Evolutionary conservation across 768 basidiomycete genomes (phyloP).

Genomic region (Tricholoma terreum): DNA sequence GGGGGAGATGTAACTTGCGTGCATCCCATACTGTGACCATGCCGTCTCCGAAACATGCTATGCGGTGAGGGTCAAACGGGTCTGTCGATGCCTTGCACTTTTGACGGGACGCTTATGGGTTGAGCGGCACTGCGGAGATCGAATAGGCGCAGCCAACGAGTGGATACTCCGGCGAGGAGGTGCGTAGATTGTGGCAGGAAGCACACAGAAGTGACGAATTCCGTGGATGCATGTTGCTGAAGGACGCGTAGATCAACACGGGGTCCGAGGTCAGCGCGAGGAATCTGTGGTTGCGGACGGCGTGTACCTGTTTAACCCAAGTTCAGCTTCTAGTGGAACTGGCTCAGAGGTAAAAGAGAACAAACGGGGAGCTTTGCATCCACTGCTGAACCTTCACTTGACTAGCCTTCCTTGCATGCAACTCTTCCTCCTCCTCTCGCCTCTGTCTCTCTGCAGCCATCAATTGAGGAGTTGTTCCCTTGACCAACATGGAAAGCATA

Average conservation of each 20-base stretch:
- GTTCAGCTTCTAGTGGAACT: no score
- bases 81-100: slow-evolving; percentile 74
- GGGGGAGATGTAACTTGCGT: slow-evolving; percentile 56
- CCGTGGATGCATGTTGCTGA: slow-evolving; percentile 68
- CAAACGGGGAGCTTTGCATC: no score
- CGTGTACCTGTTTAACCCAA: no score
- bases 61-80: slow-evolving; percentile 63
- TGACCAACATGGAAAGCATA: not conserved
- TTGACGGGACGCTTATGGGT: slow-evolving; percentile 48
- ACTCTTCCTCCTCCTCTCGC: no score
- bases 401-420: no score
- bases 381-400: no score
- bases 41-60: slow-evolving; percentile 72
- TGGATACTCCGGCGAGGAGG: slow-evolving; percentile 71
- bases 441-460: no score
- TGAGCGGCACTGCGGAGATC: slow-evolving; percentile 58
- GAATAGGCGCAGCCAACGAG: slow-evolving; percentile 72
- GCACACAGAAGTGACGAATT: slow-evolving; percentile 67
- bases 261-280: slow-evolving; percentile 37
- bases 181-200: slow-evolving; percentile 69
- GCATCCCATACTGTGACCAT: slow-evolving; percentile 77
- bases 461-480: no score
- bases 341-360: no score
- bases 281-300: slow-evolving; percentile 35
- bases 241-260: slow-evolving; percentile 51